phyloP scores from a whole-genome alignment of 129 eudicot genomes.

The Flaveria brownii region DNA sequence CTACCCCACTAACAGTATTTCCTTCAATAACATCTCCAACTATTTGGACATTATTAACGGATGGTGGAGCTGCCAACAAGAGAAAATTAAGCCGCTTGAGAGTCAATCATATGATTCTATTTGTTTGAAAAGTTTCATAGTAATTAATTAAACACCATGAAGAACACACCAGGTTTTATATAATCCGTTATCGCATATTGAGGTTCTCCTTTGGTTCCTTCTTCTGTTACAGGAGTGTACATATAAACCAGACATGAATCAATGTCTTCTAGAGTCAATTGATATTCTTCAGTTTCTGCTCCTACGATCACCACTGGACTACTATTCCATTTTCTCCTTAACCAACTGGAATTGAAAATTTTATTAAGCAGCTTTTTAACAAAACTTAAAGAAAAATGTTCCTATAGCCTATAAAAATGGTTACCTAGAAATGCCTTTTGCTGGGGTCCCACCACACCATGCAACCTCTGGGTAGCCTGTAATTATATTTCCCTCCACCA shows the following conservation, averaged over 20 bases:
- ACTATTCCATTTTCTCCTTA: constrained; percentile 93
- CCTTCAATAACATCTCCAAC: constrained; percentile 82
- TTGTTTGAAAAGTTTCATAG: neutral
- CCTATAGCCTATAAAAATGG: constrained; percentile 19
- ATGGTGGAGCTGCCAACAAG: constrained; percentile 81
- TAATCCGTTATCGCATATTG: constrained; percentile 96
- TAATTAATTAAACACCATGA: constrained; percentile 3
- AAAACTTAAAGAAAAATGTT: neutral
- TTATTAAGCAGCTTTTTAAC: neutral
- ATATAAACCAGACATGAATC: constrained; percentile 92
- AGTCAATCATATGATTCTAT: neutral
- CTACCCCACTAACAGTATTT: constrained; percentile 59
- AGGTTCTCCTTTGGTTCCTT: constrained; percentile 97
- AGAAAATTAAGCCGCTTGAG: constrained; percentile 12
- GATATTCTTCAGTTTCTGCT: constrained; percentile 84
- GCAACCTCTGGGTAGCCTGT: constrained; percentile 87
- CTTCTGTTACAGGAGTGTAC: constrained; percentile 98
- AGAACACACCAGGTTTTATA: constrained; percentile 76
- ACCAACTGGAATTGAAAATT: constrained; percentile 59
- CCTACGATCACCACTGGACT: constrained; percentile 90
- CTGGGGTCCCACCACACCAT: constrained; percentile 99
- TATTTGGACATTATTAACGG: constrained; percentile 73
- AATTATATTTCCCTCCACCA: constrained; percentile 79
- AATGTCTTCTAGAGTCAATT: constrained; percentile 69
- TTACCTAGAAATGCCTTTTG: constrained; percentile 94